Conservation (phyloP, 345 rosid genomes). For the Fremontodendron californicum region DNA sequence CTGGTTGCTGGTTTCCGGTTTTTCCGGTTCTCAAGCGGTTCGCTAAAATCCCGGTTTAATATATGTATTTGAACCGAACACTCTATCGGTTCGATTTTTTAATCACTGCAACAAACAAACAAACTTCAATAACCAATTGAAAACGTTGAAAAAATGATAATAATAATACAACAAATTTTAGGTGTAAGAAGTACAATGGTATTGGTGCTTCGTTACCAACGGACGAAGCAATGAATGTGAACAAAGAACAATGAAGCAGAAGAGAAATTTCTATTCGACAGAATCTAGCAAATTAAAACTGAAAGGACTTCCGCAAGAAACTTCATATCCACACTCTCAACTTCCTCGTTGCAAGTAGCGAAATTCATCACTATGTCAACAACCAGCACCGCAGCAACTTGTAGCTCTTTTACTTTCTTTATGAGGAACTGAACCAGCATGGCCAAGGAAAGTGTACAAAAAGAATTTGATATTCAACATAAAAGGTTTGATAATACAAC, state of each 20-base stretch:
- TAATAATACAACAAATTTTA: constrained; percentile 8
- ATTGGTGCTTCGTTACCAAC: not conserved
- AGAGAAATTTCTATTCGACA: not conserved
- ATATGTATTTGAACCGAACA: no score
- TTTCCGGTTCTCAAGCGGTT: no score
- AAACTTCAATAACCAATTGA: not conserved
- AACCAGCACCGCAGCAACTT: not conserved
- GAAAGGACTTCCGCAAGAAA: not conserved
- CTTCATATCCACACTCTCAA: not conserved
- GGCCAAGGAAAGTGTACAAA: constrained; percentile 10
- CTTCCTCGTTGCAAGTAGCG: not conserved
- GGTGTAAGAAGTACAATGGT: constrained; percentile 1
- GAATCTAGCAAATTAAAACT: not conserved
- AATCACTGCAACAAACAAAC: not conserved
- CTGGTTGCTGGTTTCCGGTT: no score
- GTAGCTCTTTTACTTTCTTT: not conserved
- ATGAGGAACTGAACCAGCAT: not conserved
- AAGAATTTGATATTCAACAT: not conserved
- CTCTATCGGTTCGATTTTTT: no score
- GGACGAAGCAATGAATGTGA: constrained; percentile 8
- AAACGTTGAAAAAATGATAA: not conserved
- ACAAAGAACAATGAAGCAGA: not conserved
- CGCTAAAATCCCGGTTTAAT: no score
- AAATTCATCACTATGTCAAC: not conserved
- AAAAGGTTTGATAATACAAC: not conserved